A percentile compares a stretch with the other conserved stretches of the same genome.
Conservation (phyloP, 2,329 filamentous ascomycete species). For the Hypomyces rosellus region DNA sequence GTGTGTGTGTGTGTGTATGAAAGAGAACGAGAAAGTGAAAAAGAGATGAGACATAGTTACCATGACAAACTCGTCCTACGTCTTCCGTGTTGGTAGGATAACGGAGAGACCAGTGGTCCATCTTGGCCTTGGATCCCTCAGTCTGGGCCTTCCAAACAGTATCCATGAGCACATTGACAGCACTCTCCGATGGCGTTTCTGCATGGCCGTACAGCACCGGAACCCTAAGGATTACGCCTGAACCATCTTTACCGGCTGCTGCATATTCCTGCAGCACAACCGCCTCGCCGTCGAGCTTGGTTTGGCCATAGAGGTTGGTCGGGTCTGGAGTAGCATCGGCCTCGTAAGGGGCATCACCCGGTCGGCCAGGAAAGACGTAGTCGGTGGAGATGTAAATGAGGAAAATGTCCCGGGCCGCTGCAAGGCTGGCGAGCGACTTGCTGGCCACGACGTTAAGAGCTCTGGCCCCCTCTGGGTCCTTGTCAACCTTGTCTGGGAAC, state of each 20-base stretch:
- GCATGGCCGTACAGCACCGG: slow-evolving; percentile 80
- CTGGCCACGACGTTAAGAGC: slow-evolving; percentile 71
- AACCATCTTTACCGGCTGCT: slow-evolving; percentile 41
- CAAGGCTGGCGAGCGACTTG: slow-evolving; percentile 57
- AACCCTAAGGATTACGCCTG: slow-evolving; percentile 68
- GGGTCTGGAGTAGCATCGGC: slow-evolving; percentile 56
- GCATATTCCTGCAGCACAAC: slow-evolving; percentile 60
- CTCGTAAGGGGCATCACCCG: slow-evolving; percentile 80
- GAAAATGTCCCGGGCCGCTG: slow-evolving; percentile 53
- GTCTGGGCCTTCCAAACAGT: slow-evolving; percentile 68
- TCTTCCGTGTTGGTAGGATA: slow-evolving; percentile 90
- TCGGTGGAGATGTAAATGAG: slow-evolving; percentile 78
- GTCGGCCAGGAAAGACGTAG: slow-evolving; percentile 68
- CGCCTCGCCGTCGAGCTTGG: slow-evolving; percentile 53
- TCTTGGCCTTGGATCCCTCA: slow-evolving; percentile 55
- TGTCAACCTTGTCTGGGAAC: slow-evolving; percentile 79
- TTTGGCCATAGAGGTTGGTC: slow-evolving; percentile 67
- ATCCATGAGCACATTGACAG: slow-evolving; percentile 76
- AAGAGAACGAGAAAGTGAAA: too few relatives aligned
- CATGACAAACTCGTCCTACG: slow-evolving; percentile 68
- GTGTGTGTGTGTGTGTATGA: too few relatives aligned
- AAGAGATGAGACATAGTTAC: slow-evolving; percentile 33
- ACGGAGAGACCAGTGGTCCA: slow-evolving; percentile 80
- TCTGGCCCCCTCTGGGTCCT: slow-evolving; percentile 67
- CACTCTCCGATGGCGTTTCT: slow-evolving; percentile 65